These are phyloP conservation scores for Terana coerulea DNA, from an alignment of 768 basidiomycete species.

Conservation along the genomic window DNA sequence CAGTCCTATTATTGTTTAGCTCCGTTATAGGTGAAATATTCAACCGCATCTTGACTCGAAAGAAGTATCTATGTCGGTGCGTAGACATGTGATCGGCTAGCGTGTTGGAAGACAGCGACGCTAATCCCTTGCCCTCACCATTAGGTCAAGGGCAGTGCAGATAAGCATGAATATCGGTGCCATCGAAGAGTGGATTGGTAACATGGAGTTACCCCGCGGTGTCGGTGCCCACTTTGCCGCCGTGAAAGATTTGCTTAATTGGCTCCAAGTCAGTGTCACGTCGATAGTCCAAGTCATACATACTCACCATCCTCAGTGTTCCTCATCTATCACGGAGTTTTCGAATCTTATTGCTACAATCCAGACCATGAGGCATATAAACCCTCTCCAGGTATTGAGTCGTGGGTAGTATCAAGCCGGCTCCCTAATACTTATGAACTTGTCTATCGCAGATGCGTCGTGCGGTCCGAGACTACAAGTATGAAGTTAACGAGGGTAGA, in stretches of 20 bases:
- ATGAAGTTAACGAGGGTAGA: slow-evolving; percentile 85
- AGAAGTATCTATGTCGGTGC: slow-evolving; percentile 91
- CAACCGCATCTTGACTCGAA: slow-evolving; percentile 83
- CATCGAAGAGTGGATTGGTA: slow-evolving; percentile 89
- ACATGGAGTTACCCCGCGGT: slow-evolving; percentile 74
- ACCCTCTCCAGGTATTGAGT: slow-evolving; percentile 77
- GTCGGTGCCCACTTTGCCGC: slow-evolving; percentile 80
- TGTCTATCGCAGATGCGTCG: slow-evolving; percentile 70
- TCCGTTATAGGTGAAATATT: slow-evolving; percentile 67
- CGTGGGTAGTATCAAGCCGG: not conserved
- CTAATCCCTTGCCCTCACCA: not conserved
- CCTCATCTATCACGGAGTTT: slow-evolving; percentile 87
- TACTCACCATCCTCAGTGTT: slow-evolving; percentile 44
- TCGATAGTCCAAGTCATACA: not conserved
- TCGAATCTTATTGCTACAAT: slow-evolving; percentile 85
- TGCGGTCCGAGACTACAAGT: slow-evolving; percentile 89
- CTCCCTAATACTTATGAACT: not conserved
- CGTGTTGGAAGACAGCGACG: not conserved
- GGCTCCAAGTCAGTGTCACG: slow-evolving; percentile 65
- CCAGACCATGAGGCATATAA: slow-evolving; percentile 80
- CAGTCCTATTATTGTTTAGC: not conserved
- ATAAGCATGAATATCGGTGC: slow-evolving; percentile 82
- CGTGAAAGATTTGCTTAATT: slow-evolving; percentile 76
- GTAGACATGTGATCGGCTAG: slow-evolving; percentile 17
- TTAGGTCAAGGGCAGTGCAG: slow-evolving; percentile 80